Evolutionary conservation across 495 filamentous ascomycete species (phyloP).

Genomic region (Penicillium maclennaniae): DNA sequence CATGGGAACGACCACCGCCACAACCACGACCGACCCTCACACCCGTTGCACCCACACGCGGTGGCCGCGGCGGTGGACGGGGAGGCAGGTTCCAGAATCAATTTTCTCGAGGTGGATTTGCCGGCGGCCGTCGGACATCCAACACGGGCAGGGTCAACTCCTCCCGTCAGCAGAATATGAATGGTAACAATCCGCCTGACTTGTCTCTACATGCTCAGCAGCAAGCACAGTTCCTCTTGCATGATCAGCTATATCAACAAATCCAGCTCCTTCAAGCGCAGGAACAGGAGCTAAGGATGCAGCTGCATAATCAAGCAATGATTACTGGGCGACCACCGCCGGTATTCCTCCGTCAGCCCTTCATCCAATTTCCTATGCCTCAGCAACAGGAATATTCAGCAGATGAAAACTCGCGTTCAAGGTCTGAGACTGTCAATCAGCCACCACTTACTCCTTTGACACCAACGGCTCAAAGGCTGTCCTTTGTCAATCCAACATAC

Average conservation of each 20-base stretch:
- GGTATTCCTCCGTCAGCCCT: conserved; percentile 44
- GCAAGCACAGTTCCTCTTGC: conserved; percentile 49
- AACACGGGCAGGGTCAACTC: conserved; percentile 42
- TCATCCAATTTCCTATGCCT: conserved; percentile 42
- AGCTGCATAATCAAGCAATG: conserved; percentile 57
- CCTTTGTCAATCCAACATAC: conserved; percentile 48
- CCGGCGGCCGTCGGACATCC: conserved; percentile 52
- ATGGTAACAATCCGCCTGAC: conserved; percentile 29
- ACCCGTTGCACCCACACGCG: conserved; percentile 43
- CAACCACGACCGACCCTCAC: conserved; percentile 59
- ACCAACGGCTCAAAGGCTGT: conserved; percentile 37
- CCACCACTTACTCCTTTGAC: conserved; percentile 35
- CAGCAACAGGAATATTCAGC: conserved; percentile 36
- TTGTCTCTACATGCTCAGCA: conserved; percentile 45
- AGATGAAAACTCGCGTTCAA: conserved; percentile 40
- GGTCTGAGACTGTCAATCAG: conserved; percentile 46
- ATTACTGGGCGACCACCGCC: conserved; percentile 48
- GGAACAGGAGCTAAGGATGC: conserved; percentile 58
- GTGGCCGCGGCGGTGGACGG: conserved; percentile 52
- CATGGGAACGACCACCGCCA: conserved; percentile 67
- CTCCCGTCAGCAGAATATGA: conserved; percentile 31
- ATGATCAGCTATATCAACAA: conserved; percentile 59
- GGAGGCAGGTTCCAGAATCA: conserved; percentile 54
- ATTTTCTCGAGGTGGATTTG: conserved; percentile 35
- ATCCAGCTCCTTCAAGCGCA: conserved; percentile 64